These are phyloP conservation scores for Pseudoneurospora amorphoporcata DNA, from an alignment of 495 filamentous ascomycete genomes.

Conservation along the genomic window DNA sequence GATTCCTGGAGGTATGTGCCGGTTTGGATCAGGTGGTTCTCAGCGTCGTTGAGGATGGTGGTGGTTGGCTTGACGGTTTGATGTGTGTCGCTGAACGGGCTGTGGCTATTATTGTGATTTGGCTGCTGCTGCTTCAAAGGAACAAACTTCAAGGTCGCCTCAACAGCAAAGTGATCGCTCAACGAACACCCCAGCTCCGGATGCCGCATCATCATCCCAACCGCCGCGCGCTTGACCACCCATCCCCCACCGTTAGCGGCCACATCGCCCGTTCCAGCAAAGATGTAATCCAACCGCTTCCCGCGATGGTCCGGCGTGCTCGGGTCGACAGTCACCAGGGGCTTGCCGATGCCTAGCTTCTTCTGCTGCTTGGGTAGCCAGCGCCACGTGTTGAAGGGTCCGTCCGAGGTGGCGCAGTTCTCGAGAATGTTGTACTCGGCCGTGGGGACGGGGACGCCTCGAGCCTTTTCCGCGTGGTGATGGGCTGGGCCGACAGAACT, in stretches of 20 bases:
- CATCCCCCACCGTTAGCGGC: constrained; percentile 37
- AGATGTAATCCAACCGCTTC: constrained; percentile 93
- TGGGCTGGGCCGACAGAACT: constrained; percentile 62
- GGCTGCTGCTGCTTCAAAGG: constrained; percentile 1
- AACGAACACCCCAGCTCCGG: constrained; percentile 72
- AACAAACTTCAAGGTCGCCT: constrained; percentile 49
- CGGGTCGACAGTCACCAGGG: constrained; percentile 40
- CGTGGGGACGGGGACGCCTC: constrained; percentile 47
- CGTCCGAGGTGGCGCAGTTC: constrained; percentile 84
- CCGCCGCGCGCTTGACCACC: constrained; percentile 53
- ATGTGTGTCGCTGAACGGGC: background rate
- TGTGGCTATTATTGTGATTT: background rate
- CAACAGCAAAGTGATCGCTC: constrained; percentile 87
- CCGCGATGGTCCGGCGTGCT: constrained; percentile 57
- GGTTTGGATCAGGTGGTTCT: constrained; percentile 9
- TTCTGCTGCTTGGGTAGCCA: constrained; percentile 59
- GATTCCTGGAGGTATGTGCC: constrained; percentile 28
- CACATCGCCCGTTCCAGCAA: constrained; percentile 34
- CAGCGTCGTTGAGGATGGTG: constrained; percentile 8
- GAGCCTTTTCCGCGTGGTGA: constrained; percentile 50
- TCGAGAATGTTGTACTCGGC: constrained; percentile 64
- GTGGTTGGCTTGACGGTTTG: background rate
- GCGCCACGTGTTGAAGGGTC: constrained; percentile 82
- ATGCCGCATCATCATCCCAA: constrained; percentile 79
- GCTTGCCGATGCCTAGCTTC: constrained; percentile 41